These are phyloP conservation scores for Obelidium mucronatum DNA, from an alignment of 192 early-diverging fungal species.

Conservation along the genomic window DNA sequence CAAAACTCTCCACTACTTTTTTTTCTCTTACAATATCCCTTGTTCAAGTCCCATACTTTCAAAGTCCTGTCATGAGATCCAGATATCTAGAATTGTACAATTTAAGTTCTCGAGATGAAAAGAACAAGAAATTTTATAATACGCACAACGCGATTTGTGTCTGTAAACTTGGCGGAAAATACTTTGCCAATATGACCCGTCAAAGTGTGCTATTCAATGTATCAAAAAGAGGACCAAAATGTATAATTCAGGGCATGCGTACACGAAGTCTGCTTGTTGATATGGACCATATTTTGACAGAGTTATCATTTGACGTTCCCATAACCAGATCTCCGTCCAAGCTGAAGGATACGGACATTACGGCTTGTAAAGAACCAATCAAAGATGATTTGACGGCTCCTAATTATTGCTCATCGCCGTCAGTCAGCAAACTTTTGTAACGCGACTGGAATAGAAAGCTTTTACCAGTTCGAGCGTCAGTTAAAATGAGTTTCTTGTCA, in stretches of 20 bases:
- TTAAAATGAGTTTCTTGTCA: constrained; percentile 82
- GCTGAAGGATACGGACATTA: constrained; percentile 86
- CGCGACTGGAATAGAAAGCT: constrained; percentile 14
- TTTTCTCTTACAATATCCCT: constrained; percentile 78
- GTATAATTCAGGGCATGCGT: too few species aligned
- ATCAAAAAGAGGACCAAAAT: not conserved
- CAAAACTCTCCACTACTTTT: not conserved
- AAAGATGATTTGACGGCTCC: constrained; percentile 62
- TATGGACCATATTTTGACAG: constrained; percentile 86
- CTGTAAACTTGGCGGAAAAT: constrained; percentile 85
- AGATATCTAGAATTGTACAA: constrained; percentile 60
- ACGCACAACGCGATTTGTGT: constrained; percentile 76
- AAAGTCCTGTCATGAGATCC: constrained; percentile 95
- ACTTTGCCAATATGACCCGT: constrained; percentile 96
- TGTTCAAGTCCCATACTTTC: constrained; percentile 94
- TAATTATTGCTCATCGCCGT: constrained; percentile 22
- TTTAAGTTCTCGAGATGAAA: not conserved
- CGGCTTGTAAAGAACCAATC: constrained; percentile 81
- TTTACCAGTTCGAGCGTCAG: constrained; percentile 75
- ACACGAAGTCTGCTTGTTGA: constrained; percentile 77
- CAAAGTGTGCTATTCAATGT: constrained; percentile 75
- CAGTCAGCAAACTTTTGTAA: not conserved
- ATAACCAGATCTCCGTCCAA: constrained; percentile 69
- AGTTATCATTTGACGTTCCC: constrained; percentile 91
- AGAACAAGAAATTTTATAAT: not conserved